phyloP scores from a whole-genome alignment of 2,329 filamentous ascomycete genomes.

The Hymenoscyphus salicellus region DNA sequence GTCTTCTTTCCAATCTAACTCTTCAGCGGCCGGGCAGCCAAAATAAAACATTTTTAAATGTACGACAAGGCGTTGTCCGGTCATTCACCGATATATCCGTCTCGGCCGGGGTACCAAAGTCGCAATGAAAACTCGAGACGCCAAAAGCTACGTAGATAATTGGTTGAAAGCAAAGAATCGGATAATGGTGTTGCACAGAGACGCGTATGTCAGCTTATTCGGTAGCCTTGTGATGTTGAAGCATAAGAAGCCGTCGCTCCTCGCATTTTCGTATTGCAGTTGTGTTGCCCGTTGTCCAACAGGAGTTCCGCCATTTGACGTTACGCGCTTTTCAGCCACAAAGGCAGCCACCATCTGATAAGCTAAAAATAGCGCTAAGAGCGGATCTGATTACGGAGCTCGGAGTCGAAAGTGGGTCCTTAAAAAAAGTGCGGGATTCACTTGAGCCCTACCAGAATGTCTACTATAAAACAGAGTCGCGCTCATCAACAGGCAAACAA shows the following conservation, averaged over 20 bases:
- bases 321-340: not conserved
- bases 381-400: constrained; percentile 19
- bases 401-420: not conserved
- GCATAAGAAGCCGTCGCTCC: not conserved
- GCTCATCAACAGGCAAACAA: not conserved
- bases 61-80: not conserved
- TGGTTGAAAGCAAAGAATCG: not conserved
- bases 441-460: constrained; percentile 13
- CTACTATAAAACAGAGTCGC: constrained; percentile 8
- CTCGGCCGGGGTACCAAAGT: not conserved
- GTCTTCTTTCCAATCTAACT: constrained; percentile 52
- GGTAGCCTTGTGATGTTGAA: not conserved
- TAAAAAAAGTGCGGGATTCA: constrained; percentile 3
- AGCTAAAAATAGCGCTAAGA: constrained; percentile 5
- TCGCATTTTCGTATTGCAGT: not conserved
- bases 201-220: constrained; percentile 2
- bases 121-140: no score
- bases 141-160: not conserved
- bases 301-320: not conserved
- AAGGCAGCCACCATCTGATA: constrained; percentile 3
- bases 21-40: not conserved
- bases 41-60: not conserved
- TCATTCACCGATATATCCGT: not conserved
- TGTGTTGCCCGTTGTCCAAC: not conserved
- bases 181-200: not conserved